Base-by-base conservation (phyloP, 805 yeast genomes). In the Jamesozyma piceae region DNA sequence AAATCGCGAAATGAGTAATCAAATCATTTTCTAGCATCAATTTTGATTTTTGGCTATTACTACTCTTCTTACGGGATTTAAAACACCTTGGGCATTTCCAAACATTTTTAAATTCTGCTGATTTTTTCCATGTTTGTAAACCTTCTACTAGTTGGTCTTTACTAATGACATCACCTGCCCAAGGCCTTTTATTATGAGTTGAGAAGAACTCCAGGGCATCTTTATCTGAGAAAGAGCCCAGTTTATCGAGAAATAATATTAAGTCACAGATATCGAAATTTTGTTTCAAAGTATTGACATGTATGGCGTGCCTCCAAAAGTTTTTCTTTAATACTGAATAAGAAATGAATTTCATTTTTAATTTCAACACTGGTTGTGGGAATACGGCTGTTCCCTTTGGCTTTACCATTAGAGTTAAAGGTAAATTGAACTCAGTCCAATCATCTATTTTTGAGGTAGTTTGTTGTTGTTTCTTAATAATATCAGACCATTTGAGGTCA, bases 1-100 rank as follows among this genome's bases (percentile, higher is more conserved):
- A 92, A 2, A 86, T 76, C 0, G 95, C 90, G 42, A 89, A 73
- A 64, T 90, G 98, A 1, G 85, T 78, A n/a, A 86, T 75, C 41
- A 85, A 75, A 51, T 87, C 94, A 33, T 73, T 56, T 53, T 80
- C 64, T 24, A 49, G 35, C 15, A 48, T 50, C 21, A 59, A 38
- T 45, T 61, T 61, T 8, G 60, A 55, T 22, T 51, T 58, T 40
- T 41, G 48, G 2, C 49, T 35, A 43, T 73, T 71, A 42, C 71
- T 68, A 41, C 71, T 70, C 4, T 69, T 62, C 22, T 78, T 67
- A 35, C 82, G 65, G 17, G 81, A 77, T 49, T 74, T 73, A 40
- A 72, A 70, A 63, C 97, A 92, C 10, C 82, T 69, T 0, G 97
- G 97, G 57, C 97, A 92, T 42, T 72, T 72, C 45, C 78, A 76